Evolutionary conservation across 441 rosid species (phyloP).

Genomic region (Corymbia calophylla): DNA sequence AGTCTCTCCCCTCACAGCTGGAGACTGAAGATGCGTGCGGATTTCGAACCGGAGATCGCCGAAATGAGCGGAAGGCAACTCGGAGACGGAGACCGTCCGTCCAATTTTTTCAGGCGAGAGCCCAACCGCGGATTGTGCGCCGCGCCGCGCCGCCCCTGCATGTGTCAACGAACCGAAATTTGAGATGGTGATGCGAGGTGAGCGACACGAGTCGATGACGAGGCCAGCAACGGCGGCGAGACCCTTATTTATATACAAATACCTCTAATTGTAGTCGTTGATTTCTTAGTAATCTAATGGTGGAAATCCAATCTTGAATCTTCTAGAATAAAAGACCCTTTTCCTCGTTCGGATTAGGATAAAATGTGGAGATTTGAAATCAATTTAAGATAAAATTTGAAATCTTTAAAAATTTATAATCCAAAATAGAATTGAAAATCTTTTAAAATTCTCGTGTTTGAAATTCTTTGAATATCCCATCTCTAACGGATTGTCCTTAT

Average conservation of each 20-base stretch:
- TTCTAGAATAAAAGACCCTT: too few species aligned
- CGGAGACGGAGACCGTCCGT: not conserved
- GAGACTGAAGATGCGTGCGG: too few species aligned
- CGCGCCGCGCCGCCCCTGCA: not conserved
- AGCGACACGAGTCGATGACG: not conserved
- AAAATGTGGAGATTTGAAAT: not conserved
- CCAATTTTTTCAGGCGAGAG: not conserved
- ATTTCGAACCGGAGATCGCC: too few species aligned
- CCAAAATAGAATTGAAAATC: too few species aligned
- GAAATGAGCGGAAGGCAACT: not conserved
- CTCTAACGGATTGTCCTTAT: too few species aligned
- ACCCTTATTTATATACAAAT: not conserved
- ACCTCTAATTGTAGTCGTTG: not conserved
- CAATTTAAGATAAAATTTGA: fast-evolving
- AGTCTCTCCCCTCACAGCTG: not conserved
- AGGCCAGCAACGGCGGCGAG: not conserved
- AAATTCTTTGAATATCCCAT: too few species aligned
- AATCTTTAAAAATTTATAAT: too few species aligned
- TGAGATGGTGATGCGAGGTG: not conserved
- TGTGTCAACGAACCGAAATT: not conserved
- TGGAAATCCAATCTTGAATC: not conserved
- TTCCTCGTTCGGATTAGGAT: too few species aligned
- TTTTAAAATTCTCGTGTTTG: not conserved
- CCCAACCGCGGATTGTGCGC: not conserved
- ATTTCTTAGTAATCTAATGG: not conserved